These are phyloP conservation scores for Phytophthora sp. DNA, from an alignment of 352 stramenopile species.

Conservation along the genomic window DNA sequence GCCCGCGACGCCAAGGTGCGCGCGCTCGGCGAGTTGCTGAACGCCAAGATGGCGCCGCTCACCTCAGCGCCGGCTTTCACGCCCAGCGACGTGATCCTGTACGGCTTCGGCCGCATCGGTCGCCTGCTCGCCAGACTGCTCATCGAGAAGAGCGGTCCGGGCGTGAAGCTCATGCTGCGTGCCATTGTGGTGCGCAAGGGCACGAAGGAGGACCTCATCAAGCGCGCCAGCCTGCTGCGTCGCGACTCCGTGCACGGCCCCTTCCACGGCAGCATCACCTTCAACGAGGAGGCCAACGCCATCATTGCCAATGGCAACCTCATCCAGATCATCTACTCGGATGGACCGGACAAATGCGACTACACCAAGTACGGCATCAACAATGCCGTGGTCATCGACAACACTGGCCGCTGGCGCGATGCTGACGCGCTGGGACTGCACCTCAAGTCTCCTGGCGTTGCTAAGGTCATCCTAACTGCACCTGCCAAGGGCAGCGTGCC, in stretches of 20 bases:
- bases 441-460: constrained; percentile 75
- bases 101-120: constrained; percentile 90
- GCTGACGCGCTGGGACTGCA: constrained; percentile 69
- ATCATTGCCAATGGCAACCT: constrained; percentile 90
- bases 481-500: constrained; percentile 76
- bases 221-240: constrained; percentile 83
- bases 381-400: constrained; percentile 90
- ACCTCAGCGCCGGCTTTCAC: constrained; percentile 41
- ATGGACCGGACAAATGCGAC: constrained; percentile 85
- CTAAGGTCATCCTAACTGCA: constrained; percentile 84
- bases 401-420: constrained; percentile 87
- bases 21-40: constrained; percentile 57
- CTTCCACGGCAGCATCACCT: constrained; percentile 83
- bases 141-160: constrained; percentile 86
- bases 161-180: constrained; percentile 88
- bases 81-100: constrained; percentile 84
- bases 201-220: constrained; percentile 82
- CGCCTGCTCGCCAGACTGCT: constrained; percentile 77
- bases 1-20: constrained; percentile 51
- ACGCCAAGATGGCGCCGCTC: constrained; percentile 64
- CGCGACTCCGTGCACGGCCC: constrained; percentile 88
- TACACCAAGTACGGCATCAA: constrained; percentile 89
- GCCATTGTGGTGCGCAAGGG: constrained; percentile 89
- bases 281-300: constrained; percentile 86
- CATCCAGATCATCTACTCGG: constrained; percentile 89